phyloP scores from a whole-genome alignment of 2,329 filamentous ascomycete species.

The Massarina eburnea region DNA sequence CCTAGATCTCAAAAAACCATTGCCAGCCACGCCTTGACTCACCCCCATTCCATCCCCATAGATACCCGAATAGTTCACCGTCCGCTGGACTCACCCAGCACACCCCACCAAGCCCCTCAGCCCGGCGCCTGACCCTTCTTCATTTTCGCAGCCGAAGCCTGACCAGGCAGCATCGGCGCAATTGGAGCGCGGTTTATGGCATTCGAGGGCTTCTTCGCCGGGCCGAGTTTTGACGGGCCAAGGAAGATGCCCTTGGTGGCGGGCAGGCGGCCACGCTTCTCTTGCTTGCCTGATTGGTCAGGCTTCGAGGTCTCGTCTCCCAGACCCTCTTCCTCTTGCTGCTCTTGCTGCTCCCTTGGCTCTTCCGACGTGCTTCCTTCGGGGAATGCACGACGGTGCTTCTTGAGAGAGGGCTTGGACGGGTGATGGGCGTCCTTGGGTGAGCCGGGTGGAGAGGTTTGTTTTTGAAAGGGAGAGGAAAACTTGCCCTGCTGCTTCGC shows the following conservation, averaged over 20 bases:
- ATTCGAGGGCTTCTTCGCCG: conserved; percentile 12
- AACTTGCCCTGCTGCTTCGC: not conserved
- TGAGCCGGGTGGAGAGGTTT: not conserved
- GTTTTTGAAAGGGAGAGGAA: too few species aligned
- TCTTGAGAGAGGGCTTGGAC: not conserved
- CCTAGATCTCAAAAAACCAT: too few species aligned
- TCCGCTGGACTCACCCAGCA: too few species aligned
- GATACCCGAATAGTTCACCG: too few species aligned
- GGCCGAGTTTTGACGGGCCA: conserved; percentile 18
- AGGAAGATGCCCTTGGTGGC: conserved; percentile 5
- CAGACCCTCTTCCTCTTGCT: not conserved
- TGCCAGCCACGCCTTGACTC: too few species aligned
- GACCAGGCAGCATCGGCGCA: conserved; percentile 22
- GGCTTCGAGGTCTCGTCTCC: not conserved
- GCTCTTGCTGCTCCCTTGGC: not conserved
- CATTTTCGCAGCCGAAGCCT: conserved; percentile 2
- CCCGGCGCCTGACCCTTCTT: not conserved
- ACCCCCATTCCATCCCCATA: too few species aligned
- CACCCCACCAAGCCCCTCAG: not conserved
- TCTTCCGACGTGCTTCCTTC: too few species aligned
- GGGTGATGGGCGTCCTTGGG: not conserved
- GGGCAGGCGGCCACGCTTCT: not conserved
- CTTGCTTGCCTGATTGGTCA: not conserved
- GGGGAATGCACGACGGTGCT: not conserved
- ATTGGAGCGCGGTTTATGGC: conserved; percentile 15